These are phyloP conservation scores for Neoarthrinium moseri DNA, from an alignment of 2,329 filamentous ascomycete genomes.

Conservation along the genomic window DNA sequence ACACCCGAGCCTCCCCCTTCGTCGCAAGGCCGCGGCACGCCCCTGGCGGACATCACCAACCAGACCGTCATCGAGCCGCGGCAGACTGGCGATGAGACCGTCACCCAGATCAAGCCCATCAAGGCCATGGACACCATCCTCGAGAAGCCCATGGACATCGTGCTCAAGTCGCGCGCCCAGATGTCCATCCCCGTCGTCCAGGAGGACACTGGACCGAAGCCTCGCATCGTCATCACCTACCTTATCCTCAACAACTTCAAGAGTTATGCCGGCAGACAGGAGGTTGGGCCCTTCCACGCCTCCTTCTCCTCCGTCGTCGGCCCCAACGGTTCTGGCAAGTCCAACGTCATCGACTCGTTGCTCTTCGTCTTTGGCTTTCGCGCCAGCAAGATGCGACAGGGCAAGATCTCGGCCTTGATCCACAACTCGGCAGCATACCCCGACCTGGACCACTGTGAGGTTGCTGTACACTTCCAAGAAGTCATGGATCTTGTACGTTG, in stretches of 20 bases:
- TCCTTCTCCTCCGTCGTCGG: conserved; percentile 98
- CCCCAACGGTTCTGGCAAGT: conserved; percentile 97
- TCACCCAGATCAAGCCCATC: conserved; percentile 64
- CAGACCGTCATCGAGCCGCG: conserved; percentile 62
- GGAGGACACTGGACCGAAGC: conserved; percentile 67
- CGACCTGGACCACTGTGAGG: conserved; percentile 86
- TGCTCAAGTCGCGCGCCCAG: conserved; percentile 75
- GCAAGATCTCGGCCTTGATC: conserved; percentile 95
- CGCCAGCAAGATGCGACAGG: conserved; percentile 98
- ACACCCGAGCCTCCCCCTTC: conserved; percentile 59
- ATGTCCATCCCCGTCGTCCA: conserved; percentile 68
- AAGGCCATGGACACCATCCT: conserved; percentile 75
- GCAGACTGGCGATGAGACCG: conserved; percentile 43
- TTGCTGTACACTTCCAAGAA: conserved; percentile 94
- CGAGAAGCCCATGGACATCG: conserved; percentile 91
- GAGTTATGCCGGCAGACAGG: conserved; percentile 92
- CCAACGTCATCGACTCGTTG: conserved; percentile 96
- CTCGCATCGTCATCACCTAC: conserved; percentile 89
- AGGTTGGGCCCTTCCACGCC: conserved; percentile 93
- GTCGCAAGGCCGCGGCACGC: conserved; percentile 50
- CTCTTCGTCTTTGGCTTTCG: conserved; percentile 99
- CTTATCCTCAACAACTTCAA: conserved; percentile 96
- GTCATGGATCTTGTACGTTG: conserved; percentile 76
- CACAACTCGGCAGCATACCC: conserved; percentile 91
- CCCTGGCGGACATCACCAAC: conserved; percentile 73